These are phyloP conservation scores for Raphanus hybrid DNA, from an alignment of 441 rosid genomes.

Conservation along the genomic window DNA sequence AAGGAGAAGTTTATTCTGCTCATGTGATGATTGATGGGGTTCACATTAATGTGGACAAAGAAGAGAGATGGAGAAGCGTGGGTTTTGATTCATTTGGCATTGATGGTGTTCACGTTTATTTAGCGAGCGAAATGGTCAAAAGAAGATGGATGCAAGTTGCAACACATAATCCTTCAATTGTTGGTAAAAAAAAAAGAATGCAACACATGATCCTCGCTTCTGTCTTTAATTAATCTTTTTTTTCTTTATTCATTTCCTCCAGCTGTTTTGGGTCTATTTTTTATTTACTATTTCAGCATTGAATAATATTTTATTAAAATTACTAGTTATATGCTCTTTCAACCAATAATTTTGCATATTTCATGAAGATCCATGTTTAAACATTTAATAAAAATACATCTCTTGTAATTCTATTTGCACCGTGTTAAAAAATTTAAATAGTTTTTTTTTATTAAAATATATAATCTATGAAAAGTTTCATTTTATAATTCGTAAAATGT, in stretches of 20 bases:
- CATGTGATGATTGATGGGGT: constrained; percentile 15
- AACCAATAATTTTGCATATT: background rate
- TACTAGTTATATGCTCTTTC: background rate
- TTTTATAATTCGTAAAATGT: too few relatives aligned
- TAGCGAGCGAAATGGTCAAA: constrained; percentile 26
- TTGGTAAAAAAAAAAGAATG: background rate
- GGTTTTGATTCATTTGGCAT: constrained; percentile 20
- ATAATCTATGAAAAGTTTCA: too few relatives aligned
- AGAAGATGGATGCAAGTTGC: constrained; percentile 20
- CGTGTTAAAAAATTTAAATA: background rate
- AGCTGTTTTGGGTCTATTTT: constrained; percentile 29
- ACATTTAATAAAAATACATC: background rate
- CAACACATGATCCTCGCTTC: constrained; percentile 22
- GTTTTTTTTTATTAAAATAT: too few relatives aligned
- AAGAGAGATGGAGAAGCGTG: constrained; percentile 13
- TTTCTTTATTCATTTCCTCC: constrained; percentile 17
- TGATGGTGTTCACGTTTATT: constrained; percentile 35
- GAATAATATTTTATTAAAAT: background rate
- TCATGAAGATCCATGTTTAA: background rate
- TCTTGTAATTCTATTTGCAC: background rate
- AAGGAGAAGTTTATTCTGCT: background rate
- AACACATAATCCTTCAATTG: constrained; percentile 16
- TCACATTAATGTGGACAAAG: constrained; percentile 12
- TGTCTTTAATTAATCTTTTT: background rate
- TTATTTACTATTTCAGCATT: background rate